These are phyloP conservation scores for Saxispiralis lemnorum DNA, from an alignment of 495 filamentous ascomycete genomes.

Conservation along the genomic window DNA sequence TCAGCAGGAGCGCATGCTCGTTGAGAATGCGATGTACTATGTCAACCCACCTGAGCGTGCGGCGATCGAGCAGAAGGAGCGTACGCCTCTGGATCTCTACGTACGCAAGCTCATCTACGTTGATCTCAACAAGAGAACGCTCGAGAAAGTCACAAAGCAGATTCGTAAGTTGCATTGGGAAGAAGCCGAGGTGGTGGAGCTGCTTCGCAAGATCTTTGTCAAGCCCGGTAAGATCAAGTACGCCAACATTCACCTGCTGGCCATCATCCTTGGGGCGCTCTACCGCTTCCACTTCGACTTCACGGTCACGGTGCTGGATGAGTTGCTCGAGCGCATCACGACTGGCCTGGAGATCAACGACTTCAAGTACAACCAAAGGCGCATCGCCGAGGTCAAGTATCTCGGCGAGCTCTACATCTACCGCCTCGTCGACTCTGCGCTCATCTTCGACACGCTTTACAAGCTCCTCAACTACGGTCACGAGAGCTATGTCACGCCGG, in stretches of 20 bases:
- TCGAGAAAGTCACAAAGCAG: slow-evolving; percentile 80
- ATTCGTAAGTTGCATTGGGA: slow-evolving; percentile 96
- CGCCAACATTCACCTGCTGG: slow-evolving; percentile 87
- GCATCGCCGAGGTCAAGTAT: slow-evolving; percentile 90
- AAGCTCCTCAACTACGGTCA: slow-evolving; percentile 86
- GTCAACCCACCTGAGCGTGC: slow-evolving; percentile 87
- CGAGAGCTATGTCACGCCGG: slow-evolving; percentile 59
- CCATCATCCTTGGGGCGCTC: slow-evolving; percentile 72
- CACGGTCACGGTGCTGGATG: slow-evolving; percentile 71
- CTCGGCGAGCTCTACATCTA: slow-evolving; percentile 96
- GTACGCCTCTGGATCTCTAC: slow-evolving; percentile 81
- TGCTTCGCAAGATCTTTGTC: slow-evolving; percentile 80
- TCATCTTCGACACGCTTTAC: slow-evolving; percentile 91
- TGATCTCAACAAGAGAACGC: slow-evolving; percentile 85
- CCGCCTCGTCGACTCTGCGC: slow-evolving; percentile 85
- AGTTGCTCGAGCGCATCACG: slow-evolving; percentile 71
- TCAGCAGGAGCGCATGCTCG: slow-evolving; percentile 91
- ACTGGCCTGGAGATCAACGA: slow-evolving; percentile 87
- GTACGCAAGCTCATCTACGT: slow-evolving; percentile 79
- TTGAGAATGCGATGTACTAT: slow-evolving; percentile 97
- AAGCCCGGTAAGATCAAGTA: slow-evolving; percentile 96
- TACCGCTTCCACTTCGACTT: slow-evolving; percentile 87
- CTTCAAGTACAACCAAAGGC: slow-evolving; percentile 93
- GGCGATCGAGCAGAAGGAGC: slow-evolving; percentile 89
- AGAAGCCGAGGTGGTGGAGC: slow-evolving; percentile 66